Evolutionary conservation across 768 basidiomycete genomes (phyloP).

Genomic region (Hortiboletus campestris): DNA sequence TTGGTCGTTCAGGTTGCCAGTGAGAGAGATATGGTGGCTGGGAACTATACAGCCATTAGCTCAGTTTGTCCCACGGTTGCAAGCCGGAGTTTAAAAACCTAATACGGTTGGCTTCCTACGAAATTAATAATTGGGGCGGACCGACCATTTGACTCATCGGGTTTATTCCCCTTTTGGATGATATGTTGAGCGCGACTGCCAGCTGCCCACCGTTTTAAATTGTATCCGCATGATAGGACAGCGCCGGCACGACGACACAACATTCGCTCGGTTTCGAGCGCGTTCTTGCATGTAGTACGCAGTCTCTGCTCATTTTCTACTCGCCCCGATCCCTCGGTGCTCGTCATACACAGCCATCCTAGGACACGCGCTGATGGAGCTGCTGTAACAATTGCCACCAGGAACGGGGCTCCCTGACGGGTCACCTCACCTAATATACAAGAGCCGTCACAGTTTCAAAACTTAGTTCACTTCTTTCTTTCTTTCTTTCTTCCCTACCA

Average conservation of each 20-base stretch:
- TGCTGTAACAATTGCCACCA: constrained; percentile 12
- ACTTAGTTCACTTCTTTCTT: background rate
- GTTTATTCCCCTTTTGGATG: constrained; percentile 1
- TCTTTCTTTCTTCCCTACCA: background rate
- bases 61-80: constrained; percentile 25
- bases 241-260: too few species aligned
- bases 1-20: constrained; percentile 21
- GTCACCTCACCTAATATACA: background rate
- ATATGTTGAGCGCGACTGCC: too few species aligned
- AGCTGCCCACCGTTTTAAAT: too few species aligned
- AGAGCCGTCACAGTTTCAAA: background rate
- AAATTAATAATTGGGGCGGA: too few species aligned
- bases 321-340: background rate
- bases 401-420: constrained; percentile 3
- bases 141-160: too few species aligned
- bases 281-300: background rate
- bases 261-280: background rate
- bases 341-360: background rate
- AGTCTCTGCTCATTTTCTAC: background rate
- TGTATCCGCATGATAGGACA: too few species aligned
- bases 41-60: constrained; percentile 37
- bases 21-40: constrained; percentile 35
- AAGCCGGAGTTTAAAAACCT: too few species aligned
- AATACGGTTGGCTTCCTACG: too few species aligned
- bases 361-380: background rate